Conservation (phyloP, 495 filamentous ascomycete genomes). For the Cenococcum geophilum region DNA sequence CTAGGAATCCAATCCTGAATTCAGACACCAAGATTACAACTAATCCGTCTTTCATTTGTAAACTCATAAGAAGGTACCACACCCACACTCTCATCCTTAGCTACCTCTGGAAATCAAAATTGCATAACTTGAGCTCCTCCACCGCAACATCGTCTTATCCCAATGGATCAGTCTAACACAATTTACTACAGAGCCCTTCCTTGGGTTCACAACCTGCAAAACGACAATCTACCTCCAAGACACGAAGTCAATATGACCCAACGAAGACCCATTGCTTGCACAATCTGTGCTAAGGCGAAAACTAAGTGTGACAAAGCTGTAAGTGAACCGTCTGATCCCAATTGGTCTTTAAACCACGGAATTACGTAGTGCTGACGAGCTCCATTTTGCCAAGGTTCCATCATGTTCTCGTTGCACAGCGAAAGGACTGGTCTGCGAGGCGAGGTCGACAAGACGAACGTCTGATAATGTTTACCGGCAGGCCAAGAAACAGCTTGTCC, state of each 20-base stretch:
- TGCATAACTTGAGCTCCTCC: too few species aligned
- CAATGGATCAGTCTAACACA: too few species aligned
- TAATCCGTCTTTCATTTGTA: too few species aligned
- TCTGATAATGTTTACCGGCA: conserved; percentile 28
- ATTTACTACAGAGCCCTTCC: too few species aligned
- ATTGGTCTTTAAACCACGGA: neutral
- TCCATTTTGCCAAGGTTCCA: conserved; percentile 15
- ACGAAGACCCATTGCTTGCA: conserved; percentile 47
- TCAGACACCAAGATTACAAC: too few species aligned
- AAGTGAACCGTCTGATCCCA: neutral
- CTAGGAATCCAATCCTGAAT: too few species aligned
- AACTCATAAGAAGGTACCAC: too few species aligned
- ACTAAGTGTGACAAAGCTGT: conserved; percentile 35
- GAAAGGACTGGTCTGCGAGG: conserved; percentile 29
- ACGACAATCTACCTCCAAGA: neutral
- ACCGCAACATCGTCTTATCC: too few species aligned
- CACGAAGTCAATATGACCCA: neutral
- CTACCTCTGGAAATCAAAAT: too few species aligned
- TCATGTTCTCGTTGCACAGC: conserved; percentile 30
- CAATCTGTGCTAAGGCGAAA: conserved; percentile 55
- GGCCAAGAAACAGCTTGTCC: conserved; percentile 25
- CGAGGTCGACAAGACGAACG: conserved; percentile 29
- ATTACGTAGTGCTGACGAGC: conserved; percentile 1
- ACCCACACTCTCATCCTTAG: too few species aligned
- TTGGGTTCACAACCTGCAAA: too few species aligned